phyloP scores from a whole-genome alignment of 1,139 yeast genomes.

The Saccharomyces hybrid region DNA sequence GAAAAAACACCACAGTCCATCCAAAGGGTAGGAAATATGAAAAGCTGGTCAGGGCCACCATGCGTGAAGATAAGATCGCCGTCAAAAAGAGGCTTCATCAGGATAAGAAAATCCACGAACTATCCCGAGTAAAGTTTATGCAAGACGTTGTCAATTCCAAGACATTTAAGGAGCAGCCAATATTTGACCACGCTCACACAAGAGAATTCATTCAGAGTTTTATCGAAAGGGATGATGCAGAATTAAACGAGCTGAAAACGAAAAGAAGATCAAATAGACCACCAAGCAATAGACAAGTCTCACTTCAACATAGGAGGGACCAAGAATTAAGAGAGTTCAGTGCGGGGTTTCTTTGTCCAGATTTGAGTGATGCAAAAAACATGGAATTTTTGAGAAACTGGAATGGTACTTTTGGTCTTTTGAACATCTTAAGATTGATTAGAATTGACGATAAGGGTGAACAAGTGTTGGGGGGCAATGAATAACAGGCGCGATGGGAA shows the following conservation, averaged over 20 bases:
- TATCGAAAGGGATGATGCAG: slow-evolving; percentile 65
- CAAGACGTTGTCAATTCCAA: slow-evolving; percentile 53
- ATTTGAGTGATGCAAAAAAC: slow-evolving; percentile 52
- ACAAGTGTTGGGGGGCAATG: slow-evolving; percentile 22
- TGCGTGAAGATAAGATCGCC: slow-evolving; percentile 66
- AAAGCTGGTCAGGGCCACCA: slow-evolving; percentile 75
- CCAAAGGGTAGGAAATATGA: slow-evolving; percentile 85
- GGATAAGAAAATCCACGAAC: slow-evolving; percentile 54
- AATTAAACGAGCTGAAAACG: slow-evolving; percentile 48
- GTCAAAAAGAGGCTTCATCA: slow-evolving; percentile 48
- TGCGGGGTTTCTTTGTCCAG: slow-evolving; percentile 74
- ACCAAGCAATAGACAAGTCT: slow-evolving; percentile 57
- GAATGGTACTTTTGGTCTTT: slow-evolving; percentile 82
- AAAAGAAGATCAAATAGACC: slow-evolving; percentile 84
- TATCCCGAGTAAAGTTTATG: slow-evolving; percentile 49
- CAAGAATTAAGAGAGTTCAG: slow-evolving; percentile 53
- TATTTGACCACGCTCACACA: slow-evolving; percentile 51
- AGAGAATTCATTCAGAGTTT: slow-evolving; percentile 54
- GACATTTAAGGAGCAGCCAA: slow-evolving; percentile 35
- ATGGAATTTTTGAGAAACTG: slow-evolving; percentile 58
- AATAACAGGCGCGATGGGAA: background rate
- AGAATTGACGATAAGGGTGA: slow-evolving; percentile 24
- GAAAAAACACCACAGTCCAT: slow-evolving; percentile 47
- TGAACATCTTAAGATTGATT: slow-evolving; percentile 47
- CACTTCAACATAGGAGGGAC: slow-evolving; percentile 54